Conservation (phyloP, 371 early-diverging fungal species). For the Saksenaea vasiformis region DNA sequence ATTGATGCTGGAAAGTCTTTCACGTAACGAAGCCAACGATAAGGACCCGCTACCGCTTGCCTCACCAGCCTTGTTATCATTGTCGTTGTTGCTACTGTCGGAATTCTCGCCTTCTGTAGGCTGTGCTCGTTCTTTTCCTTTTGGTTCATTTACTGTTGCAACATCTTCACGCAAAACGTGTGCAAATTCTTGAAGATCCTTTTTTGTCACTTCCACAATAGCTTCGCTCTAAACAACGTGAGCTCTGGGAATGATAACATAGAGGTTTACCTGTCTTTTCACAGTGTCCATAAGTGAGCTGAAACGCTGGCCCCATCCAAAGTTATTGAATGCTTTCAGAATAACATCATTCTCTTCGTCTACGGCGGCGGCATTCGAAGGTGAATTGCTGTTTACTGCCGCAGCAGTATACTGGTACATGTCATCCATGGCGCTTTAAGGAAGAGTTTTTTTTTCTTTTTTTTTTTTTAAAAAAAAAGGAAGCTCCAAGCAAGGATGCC, state of each 20-base stretch:
- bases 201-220: conserved; percentile 47
- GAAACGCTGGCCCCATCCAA: conserved; percentile 46
- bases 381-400: conserved; percentile 34
- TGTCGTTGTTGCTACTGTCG: not conserved
- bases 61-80: not conserved
- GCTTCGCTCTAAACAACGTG: conserved; percentile 38
- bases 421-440: conserved; percentile 32
- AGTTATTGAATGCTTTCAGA: conserved; percentile 44
- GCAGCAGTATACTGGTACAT: conserved; percentile 40
- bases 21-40: conserved; percentile 17
- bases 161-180: conserved; percentile 44
- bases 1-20: conserved; percentile 32
- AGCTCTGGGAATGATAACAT: not conserved
- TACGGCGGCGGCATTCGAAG: conserved; percentile 2
- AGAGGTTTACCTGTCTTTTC: conserved; percentile 38
- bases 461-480: not conserved
- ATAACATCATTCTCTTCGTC: conserved; percentile 45
- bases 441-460: too few relatives aligned
- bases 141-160: conserved; percentile 14
- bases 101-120: not conserved
- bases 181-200: conserved; percentile 50
- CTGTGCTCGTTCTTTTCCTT: not conserved
- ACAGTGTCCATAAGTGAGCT: conserved; percentile 42
- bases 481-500: not conserved
- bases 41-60: conserved; percentile 7